Percentiles rank a stretch among this genome's conserved stretches.
Evolutionary conservation across 1,139 yeast genomes (phyloP).

Genomic region (Nakaseomyces bracarensis): DNA sequence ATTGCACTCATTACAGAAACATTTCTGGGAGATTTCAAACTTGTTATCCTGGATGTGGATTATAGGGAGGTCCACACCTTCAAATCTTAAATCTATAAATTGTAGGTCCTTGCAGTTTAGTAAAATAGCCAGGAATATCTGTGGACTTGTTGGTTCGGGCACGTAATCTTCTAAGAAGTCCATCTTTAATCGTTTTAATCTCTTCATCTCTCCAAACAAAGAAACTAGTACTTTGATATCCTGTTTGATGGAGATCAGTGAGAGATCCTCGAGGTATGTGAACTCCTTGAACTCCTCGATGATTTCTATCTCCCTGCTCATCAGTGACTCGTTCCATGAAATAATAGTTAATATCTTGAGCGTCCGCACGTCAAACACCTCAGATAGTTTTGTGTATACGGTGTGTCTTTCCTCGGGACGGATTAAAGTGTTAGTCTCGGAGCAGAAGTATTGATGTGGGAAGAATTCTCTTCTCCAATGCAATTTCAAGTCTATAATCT

Average conservation of each 20-base stretch:
- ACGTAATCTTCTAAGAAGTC: conserved; percentile 34
- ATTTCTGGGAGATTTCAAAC: conserved; percentile 30
- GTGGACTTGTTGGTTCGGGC: conserved; percentile 31
- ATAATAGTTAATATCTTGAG: conserved; percentile 35
- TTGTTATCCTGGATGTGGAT: conserved; percentile 25
- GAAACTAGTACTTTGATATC: conserved; percentile 28
- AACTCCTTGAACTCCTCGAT: conserved; percentile 34
- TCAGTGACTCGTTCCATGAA: conserved; percentile 36
- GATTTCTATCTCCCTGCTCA: conserved; percentile 30
- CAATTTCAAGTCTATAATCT: conserved; percentile 33
- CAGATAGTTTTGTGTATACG: conserved; percentile 25
- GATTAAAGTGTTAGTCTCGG: conserved; percentile 8
- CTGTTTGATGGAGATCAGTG: conserved; percentile 35
- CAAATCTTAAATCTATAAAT: conserved; percentile 35
- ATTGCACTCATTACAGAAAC: conserved; percentile 29
- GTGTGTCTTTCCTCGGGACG: conserved; percentile 10
- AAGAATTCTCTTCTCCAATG: conserved; percentile 37
- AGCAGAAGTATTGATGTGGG: conserved; percentile 24
- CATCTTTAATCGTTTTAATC: conserved; percentile 34
- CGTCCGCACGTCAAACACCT: conserved; percentile 32
- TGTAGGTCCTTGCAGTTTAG: conserved; percentile 31
- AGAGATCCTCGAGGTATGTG: conserved; percentile 32
- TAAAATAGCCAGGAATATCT: conserved; percentile 31
- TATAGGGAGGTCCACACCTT: conserved; percentile 32
- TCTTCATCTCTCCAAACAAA: conserved; percentile 26